Percentiles rank a stretch among this genome's conserved stretches.
These are phyloP conservation scores for Candolleomyces efflorescens DNA, from an alignment of 768 basidiomycete species.

Conservation along the genomic window DNA sequence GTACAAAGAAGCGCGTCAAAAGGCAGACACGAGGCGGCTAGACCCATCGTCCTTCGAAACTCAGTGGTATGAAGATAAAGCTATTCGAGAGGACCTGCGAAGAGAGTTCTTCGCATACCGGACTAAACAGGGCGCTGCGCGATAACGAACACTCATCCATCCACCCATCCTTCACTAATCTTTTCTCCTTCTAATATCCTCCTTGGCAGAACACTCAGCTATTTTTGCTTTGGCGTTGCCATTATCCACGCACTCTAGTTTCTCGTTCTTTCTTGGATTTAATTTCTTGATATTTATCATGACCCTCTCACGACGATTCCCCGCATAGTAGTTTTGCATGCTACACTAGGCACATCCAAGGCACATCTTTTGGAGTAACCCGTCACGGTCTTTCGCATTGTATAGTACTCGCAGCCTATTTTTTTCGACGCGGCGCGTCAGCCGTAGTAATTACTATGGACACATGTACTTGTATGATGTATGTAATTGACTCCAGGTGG, in stretches of 20 bases:
- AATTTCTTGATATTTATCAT: not conserved
- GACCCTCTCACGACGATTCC: not conserved
- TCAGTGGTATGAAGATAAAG: conserved; percentile 30
- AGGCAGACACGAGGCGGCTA: conserved; percentile 17
- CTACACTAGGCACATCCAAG: not conserved
- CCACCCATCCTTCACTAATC: not conserved
- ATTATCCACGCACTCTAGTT: too few species aligned
- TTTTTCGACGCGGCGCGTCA: not conserved
- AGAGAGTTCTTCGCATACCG: conserved; percentile 21
- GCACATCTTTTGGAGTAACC: not conserved
- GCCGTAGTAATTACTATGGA: not conserved
- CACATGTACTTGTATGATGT: conserved; percentile 3
- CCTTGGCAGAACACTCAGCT: not conserved
- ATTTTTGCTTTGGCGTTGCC: too few species aligned
- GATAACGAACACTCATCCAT: not conserved
- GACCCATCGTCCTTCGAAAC: conserved; percentile 26
- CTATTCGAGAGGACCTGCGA: conserved; percentile 26
- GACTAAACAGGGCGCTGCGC: conserved; percentile 8
- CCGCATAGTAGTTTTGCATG: not conserved
- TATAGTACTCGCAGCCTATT: not conserved
- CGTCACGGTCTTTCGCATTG: not conserved
- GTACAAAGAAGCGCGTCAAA: conserved; percentile 25
- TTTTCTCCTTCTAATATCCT: not conserved
- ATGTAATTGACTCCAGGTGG: too few species aligned
- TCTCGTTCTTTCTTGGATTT: too few species aligned